These are phyloP conservation scores for Phytophthora nicotianae DNA, from an alignment of 352 stramenopile species.

Conservation along the genomic window DNA sequence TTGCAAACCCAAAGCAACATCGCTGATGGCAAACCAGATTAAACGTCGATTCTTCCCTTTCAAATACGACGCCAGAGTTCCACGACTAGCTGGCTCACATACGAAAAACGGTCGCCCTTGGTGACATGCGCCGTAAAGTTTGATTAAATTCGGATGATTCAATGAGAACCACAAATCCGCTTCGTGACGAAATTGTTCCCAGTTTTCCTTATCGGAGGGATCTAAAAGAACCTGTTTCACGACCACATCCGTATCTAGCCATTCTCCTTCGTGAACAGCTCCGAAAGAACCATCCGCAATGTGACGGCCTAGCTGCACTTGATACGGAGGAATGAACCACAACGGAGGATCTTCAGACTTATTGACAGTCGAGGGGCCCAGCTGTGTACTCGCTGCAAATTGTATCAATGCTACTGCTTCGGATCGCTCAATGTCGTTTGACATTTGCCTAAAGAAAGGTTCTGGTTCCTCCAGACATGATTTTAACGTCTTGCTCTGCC, in stretches of 20 bases:
- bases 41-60: constrained; percentile 9
- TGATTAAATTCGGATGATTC: constrained; percentile 30
- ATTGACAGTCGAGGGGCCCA: neutral
- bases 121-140: constrained; percentile 29
- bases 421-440: constrained; percentile 13
- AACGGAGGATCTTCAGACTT: neutral
- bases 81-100: constrained; percentile 21
- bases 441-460: constrained; percentile 7
- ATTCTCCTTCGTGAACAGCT: constrained; percentile 21
- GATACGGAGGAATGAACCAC: constrained; percentile 31
- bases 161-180: constrained; percentile 28
- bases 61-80: constrained; percentile 15
- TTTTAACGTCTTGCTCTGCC: neutral
- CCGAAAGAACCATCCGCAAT: constrained; percentile 29
- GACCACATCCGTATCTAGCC: constrained; percentile 25
- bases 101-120: constrained; percentile 33
- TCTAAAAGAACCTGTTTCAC: constrained; percentile 25
- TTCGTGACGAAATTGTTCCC: constrained; percentile 24
- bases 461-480: constrained; percentile 10
- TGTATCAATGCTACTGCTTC: constrained; percentile 17
- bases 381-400: constrained; percentile 7
- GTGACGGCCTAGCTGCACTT: constrained; percentile 17
- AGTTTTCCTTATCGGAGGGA: constrained; percentile 1
- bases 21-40: constrained; percentile 16
- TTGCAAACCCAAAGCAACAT: constrained; percentile 19